Base-by-base conservation (phyloP, 495 filamentous ascomycete genomes). In the Xylaria castorea region DNA sequence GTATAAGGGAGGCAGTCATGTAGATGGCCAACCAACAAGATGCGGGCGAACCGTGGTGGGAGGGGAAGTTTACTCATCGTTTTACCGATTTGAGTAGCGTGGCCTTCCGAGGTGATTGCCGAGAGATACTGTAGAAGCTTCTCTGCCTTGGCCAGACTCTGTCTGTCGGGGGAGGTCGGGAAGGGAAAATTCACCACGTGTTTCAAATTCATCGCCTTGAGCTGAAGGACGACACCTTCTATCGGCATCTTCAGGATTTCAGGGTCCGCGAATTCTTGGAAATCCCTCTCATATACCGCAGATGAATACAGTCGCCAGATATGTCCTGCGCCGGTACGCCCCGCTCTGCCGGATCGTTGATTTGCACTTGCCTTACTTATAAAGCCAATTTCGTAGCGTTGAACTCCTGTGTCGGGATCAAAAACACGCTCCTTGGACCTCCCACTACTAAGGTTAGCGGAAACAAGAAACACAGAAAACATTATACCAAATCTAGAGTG, bases 181-280 rank as follows among this genome's bases (percentile, higher is more conserved):
- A 98, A 99, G n/a, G 96, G 97, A 80, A 99, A 99, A 76, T 95
- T 97, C 77, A 91, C 89, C 3, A 98, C 92, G 68, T 94, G 91
- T 73, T 95, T 92, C 30, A 98, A 86, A 70, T 93, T 93, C 94
- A 98, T 97, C 73, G 92, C 91, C 84, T 98, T 98, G 76, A 99
- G 91, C 78, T 97, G 95, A 11, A 99, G 86, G 7, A 98, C 94
- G 20, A 98, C 92, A 16, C 89, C 89, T 80, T 99, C 97, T 53
- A 98, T 93, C 20, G 97, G 97, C 82, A 95, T 97, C 11, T 94
- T 89, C 44, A 97, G 81, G 66, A 99, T 91, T 83, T 99, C 97
- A 0, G 97, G 94, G 27, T 93, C 90, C 0, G 92, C 89, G 75
- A 95, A 95, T 75, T 97, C 90, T 58, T 88, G 83, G 77, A 99